Conservation (phyloP, 805 yeast species). For the Starmera dryadoides region DNA sequence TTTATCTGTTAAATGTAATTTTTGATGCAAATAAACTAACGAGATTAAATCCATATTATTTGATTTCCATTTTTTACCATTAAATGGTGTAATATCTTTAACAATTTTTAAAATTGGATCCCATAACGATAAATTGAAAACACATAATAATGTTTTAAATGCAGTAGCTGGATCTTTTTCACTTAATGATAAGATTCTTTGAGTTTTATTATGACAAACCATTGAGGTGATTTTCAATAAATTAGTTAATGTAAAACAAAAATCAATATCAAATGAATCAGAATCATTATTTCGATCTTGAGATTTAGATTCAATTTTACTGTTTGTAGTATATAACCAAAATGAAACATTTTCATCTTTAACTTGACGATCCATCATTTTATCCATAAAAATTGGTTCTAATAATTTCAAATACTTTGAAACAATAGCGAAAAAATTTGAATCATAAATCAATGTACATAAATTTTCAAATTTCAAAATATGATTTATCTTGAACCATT, state of each 20-base stretch:
- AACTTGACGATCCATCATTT: constrained; percentile 20
- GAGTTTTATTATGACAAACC: constrained; percentile 61
- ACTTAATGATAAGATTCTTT: constrained; percentile 57
- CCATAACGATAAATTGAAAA: constrained; percentile 58
- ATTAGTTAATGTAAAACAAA: constrained; percentile 41
- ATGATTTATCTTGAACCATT: constrained; percentile 79
- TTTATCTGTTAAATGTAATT: constrained; percentile 66
- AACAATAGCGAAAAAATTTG: constrained; percentile 35
- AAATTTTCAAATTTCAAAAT: constrained; percentile 73
- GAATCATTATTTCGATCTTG: neutral
- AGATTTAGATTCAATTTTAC: neutral
- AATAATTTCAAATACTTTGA: constrained; percentile 11
- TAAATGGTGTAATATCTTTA: constrained; percentile 79
- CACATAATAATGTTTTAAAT: constrained; percentile 47
- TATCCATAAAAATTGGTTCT: constrained; percentile 19
- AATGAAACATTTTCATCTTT: constrained; percentile 13
- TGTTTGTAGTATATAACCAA: constrained; percentile 9
- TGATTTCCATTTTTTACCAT: constrained; percentile 91
- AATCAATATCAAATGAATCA: constrained; percentile 35
- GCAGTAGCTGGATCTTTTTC: constrained; percentile 59
- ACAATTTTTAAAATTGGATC: constrained; percentile 66
- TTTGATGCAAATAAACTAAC: constrained; percentile 71
- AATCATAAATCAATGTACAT: constrained; percentile 65
- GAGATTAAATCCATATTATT: constrained; percentile 91
- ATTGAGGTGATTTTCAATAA: constrained; percentile 49